Evolutionary conservation across 176 grass and related monocot genomes (phyloP).

Genomic region (Rhynchospora tenuis): DNA sequence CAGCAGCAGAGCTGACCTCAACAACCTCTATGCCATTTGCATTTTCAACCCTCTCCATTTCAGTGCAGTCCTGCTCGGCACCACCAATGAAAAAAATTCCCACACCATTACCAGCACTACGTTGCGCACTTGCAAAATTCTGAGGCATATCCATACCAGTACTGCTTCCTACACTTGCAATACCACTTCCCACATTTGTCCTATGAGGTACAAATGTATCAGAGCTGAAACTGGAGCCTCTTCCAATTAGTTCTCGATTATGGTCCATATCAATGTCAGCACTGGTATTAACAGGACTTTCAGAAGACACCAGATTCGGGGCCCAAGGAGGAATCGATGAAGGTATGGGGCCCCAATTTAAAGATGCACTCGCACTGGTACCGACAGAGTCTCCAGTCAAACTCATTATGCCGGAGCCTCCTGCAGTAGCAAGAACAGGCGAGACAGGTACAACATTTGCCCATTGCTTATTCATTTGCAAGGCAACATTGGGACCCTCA

Average conservation of each 20-base stretch:
- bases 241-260: neutral
- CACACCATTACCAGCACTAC: too few relatives aligned
- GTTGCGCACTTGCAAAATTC: too few relatives aligned
- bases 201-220: neutral
- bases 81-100: neutral
- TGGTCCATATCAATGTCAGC: neutral
- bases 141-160: neutral
- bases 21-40: neutral
- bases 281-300: neutral
- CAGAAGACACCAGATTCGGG: neutral
- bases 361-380: neutral
- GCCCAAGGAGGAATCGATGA: neutral
- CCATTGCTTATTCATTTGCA: constrained; percentile 6
- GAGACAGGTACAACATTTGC: neutral
- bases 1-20: neutral
- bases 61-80: neutral
- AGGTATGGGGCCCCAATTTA: neutral
- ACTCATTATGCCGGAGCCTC: neutral
- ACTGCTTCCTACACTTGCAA: neutral
- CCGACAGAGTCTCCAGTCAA: neutral
- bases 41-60: neutral
- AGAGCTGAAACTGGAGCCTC: neutral
- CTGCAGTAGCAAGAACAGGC: neutral
- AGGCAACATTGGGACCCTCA: neutral
- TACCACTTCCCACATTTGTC: neutral